Percentiles rank a stretch among this genome's conserved stretches.
phyloP scores from a whole-genome alignment of 768 basidiomycete species.

The Pilatotrama ljubarskyi region DNA sequence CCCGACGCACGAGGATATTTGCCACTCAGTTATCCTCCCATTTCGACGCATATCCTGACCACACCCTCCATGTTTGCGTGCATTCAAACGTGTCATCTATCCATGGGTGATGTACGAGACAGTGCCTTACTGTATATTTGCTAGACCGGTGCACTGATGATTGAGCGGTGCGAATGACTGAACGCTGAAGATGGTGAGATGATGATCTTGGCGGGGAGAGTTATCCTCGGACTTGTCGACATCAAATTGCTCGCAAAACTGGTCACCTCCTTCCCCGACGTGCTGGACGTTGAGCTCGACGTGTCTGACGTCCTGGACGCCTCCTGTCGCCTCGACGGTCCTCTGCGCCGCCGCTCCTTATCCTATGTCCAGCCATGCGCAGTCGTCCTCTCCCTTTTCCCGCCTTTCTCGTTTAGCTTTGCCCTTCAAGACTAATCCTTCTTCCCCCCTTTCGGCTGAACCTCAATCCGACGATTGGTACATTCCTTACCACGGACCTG shows the following conservation, averaged over 20 bases:
- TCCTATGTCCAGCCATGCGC: slow-evolving; percentile 17
- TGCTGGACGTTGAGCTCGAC: slow-evolving; percentile 19
- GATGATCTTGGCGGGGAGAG: slow-evolving; percentile 7
- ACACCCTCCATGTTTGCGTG: too few species aligned
- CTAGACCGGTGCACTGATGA: too few species aligned
- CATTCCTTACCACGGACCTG: slow-evolving; percentile 65
- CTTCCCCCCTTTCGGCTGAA: slow-evolving; percentile 20
- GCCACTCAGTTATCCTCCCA: too few species aligned
- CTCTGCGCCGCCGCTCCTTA: slow-evolving; percentile 7
- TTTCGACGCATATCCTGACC: too few species aligned
- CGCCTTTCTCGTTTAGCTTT: slow-evolving; percentile 41
- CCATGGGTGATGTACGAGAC: too few species aligned
- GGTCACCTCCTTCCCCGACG: slow-evolving; percentile 17
- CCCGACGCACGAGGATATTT: too few species aligned
- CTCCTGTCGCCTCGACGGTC: not conserved
- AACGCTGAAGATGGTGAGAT: not conserved
- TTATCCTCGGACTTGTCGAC: slow-evolving; percentile 11
- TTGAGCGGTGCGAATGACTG: not conserved
- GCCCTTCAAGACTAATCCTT: slow-evolving; percentile 26
- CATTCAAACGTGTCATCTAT: too few species aligned
- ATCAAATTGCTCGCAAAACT: slow-evolving; percentile 13
- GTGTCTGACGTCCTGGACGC: slow-evolving; percentile 7
- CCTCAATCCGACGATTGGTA: slow-evolving; percentile 53
- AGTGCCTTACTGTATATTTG: too few species aligned
- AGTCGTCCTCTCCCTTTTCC: slow-evolving; percentile 35